These are phyloP conservation scores for Fonsecaea pedrosoi DNA, from an alignment of 2,329 filamentous ascomycete species.

Conservation along the genomic window DNA sequence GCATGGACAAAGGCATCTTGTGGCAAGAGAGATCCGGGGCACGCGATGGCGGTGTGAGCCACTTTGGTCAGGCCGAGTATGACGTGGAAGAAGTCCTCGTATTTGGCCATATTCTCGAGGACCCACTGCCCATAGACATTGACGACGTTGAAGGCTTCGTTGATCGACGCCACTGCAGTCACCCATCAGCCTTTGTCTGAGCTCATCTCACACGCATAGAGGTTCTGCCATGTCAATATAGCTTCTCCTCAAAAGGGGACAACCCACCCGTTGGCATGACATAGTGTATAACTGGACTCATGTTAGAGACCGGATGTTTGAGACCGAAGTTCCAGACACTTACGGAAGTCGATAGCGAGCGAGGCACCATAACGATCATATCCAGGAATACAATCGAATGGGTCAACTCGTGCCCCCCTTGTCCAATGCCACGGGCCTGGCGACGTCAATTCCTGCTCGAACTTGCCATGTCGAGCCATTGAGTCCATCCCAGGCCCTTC, in stretches of 20 bases:
- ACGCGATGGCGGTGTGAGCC: constrained; percentile 8
- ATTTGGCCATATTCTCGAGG: constrained; percentile 9
- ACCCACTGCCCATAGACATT: constrained; percentile 6
- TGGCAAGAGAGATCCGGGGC: constrained; percentile 5
- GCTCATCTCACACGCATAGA: not conserved
- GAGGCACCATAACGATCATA: not conserved
- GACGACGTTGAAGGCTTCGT: constrained; percentile 12
- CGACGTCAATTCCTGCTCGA: not conserved
- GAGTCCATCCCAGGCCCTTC: not conserved
- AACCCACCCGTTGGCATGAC: constrained; percentile 9
- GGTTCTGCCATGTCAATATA: too few species aligned
- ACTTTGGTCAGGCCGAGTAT: constrained; percentile 12
- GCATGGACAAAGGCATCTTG: constrained; percentile 6
- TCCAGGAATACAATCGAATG: constrained; percentile 11
- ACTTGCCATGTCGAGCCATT: not conserved
- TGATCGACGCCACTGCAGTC: constrained; percentile 9
- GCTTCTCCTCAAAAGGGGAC: not conserved
- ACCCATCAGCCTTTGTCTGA: not conserved
- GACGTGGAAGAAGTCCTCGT: constrained; percentile 14
- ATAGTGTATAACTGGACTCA: constrained; percentile 5
- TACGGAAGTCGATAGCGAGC: constrained; percentile 9
- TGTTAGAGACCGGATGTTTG: not conserved
- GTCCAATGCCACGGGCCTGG: constrained; percentile 7
- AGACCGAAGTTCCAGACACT: not conserved
- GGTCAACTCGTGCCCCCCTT: constrained; percentile 6